phyloP scores from a whole-genome alignment of 352 stramenopile species.

The Aphanomyces stellatus region DNA sequence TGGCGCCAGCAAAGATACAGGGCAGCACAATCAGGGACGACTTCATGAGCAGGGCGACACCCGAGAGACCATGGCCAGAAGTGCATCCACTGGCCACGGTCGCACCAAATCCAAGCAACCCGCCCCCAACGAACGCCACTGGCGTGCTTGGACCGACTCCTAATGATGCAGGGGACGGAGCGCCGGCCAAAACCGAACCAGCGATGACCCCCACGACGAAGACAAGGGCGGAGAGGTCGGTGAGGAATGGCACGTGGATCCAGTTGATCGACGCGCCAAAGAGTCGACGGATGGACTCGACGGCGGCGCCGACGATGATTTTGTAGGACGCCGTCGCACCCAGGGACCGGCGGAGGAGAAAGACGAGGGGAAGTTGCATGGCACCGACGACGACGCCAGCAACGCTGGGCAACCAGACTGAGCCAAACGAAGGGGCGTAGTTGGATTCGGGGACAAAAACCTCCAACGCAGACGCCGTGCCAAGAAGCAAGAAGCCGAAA shows the following conservation, averaged over 20 bases:
- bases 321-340: slow-evolving; percentile 16
- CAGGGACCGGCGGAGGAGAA: slow-evolving; percentile 19
- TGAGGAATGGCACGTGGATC: not conserved
- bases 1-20: slow-evolving; percentile 5
- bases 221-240: not conserved
- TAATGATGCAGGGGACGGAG: not conserved
- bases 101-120: not conserved
- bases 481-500: slow-evolving; percentile 3
- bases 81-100: not conserved
- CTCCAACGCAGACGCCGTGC: slow-evolving; percentile 14
- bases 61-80: slow-evolving; percentile 5
- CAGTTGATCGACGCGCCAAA: not conserved
- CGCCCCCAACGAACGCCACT: not conserved
- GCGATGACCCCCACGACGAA: not conserved
- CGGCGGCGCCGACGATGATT: slow-evolving; percentile 3
- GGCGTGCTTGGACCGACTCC: not conserved
- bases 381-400: slow-evolving; percentile 19
- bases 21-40: slow-evolving; percentile 9
- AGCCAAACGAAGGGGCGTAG: too few relatives aligned
- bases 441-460: not conserved
- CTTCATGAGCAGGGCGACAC: not conserved
- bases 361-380: slow-evolving; percentile 22
- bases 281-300: not conserved
- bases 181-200: not conserved
- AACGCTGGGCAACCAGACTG: not conserved